Percentiles rank a stretch among this genome's conserved stretches.
phyloP scores from a whole-genome alignment of 768 basidiomycete genomes.

The Suillus brevipes region DNA sequence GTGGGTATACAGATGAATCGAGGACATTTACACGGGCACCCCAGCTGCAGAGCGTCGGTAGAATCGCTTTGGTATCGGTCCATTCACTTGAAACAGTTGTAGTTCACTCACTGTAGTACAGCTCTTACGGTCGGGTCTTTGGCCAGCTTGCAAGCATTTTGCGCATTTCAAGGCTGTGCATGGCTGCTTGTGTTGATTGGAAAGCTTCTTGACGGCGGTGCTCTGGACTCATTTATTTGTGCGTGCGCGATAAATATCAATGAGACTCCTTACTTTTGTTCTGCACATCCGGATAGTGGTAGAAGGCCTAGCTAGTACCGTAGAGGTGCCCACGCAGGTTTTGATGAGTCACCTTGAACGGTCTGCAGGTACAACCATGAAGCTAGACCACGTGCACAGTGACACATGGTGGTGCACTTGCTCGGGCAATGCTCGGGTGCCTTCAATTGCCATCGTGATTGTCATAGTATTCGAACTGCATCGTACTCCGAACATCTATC shows the following conservation, averaged over 20 bases:
- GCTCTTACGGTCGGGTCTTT: background rate
- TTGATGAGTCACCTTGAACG: background rate
- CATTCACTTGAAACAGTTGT: background rate
- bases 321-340: background rate
- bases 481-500: no score
- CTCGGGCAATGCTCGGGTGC: no score
- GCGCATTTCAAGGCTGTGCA: conserved; percentile 7
- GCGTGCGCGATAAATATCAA: background rate
- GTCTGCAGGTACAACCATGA: background rate
- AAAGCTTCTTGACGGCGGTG: conserved; percentile 1
- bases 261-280: background rate
- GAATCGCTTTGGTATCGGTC: background rate
- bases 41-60: background rate
- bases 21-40: background rate
- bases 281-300: background rate
- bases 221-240: background rate
- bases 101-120: background rate
- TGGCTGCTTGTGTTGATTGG: background rate
- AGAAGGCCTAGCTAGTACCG: background rate
- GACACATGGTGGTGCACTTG: no score
- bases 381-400: background rate
- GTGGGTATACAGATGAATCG: conserved; percentile 1
- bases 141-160: conserved; percentile 1
- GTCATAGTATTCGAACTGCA: no score
- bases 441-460: no score